Base-by-base conservation (phyloP, 108 stramenopile genomes). In the Mediolabrus comicus region DNA sequence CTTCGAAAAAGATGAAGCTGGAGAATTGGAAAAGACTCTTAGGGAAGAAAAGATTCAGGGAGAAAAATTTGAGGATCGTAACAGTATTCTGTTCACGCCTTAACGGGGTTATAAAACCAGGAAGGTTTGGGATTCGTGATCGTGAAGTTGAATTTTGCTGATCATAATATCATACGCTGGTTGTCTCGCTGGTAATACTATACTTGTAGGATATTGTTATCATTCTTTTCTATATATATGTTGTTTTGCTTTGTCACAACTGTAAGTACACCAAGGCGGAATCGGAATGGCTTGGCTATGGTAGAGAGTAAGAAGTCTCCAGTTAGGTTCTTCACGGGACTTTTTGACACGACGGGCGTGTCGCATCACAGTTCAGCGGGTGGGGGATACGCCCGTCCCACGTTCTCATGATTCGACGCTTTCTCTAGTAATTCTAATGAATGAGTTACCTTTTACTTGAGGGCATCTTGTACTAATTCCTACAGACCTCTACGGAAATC, bases 81-180 rank as follows among this genome's bases (percentile, higher is more conserved):
- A 65, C 32, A 66, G 77, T 65, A 75, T 75, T 28, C 59, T 75
- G 11, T 75, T 75, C 36, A 75, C 74, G 29, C 74, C 74, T 28
- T 75, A 75, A 49, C 17, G n/a, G n/a, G n/a, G n/a, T n/a, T n/a
- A n/a, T n/a, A n/a, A 19, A 43, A 3, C 4, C 41, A 24, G 7
- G 2, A 16, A 22, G 46, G 46, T 22, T 22, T 49, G 14, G 36
- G 9, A 10, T 22, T 49, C 22, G 19, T 49, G 46, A 49, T 49
- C 46, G 46, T 43, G 5, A 49, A 49, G 46, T 49, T 49, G 46
- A 22, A 49, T 49, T 49, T 49, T 22, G n/a, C 46, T 49, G 46
- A 49, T 49, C 46, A 49, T 22, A 17, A n/a, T n/a, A n/a, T n/a
- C n/a, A n/a, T n/a, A n/a, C n/a, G n/a, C 22, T 24, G 19, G 22